Evolutionary conservation across 345 rosid genomes (phyloP).

Genomic region (Eucalyptus sp.): DNA sequence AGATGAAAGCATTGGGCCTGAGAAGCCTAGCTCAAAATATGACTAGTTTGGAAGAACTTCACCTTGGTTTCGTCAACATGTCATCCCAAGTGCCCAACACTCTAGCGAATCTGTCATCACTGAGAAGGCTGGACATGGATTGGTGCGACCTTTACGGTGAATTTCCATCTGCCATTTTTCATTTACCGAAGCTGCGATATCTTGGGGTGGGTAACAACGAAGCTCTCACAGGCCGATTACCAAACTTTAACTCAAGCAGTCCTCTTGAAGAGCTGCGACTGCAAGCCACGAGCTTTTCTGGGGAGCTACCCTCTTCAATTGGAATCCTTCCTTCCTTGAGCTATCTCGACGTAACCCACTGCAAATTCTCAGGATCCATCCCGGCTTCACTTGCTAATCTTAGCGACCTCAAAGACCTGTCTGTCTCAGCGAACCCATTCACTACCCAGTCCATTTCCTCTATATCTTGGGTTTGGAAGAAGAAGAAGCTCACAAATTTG

Average conservation of each 20-base stretch:
- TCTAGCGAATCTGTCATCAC: too few relatives aligned
- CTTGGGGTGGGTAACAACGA: rapidly evolving
- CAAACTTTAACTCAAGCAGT: not conserved
- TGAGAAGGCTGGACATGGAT: too few relatives aligned
- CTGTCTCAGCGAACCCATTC: not conserved
- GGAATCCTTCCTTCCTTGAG: not conserved
- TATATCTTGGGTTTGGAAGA: not conserved
- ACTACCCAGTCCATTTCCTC: not conserved
- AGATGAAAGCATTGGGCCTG: too few relatives aligned
- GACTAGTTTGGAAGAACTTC: too few relatives aligned
- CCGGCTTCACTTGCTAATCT: slow-evolving; percentile 10
- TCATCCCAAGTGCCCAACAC: too few relatives aligned
- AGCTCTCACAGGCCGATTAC: rapidly evolving
- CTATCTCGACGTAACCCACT: not conserved
- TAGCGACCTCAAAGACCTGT: not conserved
- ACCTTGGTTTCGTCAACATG: too few relatives aligned
- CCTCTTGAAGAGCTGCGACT: not conserved
- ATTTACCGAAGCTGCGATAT: not conserved
- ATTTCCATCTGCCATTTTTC: not conserved
- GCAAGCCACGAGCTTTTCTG: not conserved
- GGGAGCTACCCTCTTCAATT: not conserved
- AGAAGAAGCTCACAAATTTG: not conserved
- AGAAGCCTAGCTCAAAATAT: too few relatives aligned
- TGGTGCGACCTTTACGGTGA: rapidly evolving
- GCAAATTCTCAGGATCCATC: not conserved